Evolutionary conservation across 2,329 filamentous ascomycete genomes (phyloP).

Genomic region (Arthroderma uncinatum): DNA sequence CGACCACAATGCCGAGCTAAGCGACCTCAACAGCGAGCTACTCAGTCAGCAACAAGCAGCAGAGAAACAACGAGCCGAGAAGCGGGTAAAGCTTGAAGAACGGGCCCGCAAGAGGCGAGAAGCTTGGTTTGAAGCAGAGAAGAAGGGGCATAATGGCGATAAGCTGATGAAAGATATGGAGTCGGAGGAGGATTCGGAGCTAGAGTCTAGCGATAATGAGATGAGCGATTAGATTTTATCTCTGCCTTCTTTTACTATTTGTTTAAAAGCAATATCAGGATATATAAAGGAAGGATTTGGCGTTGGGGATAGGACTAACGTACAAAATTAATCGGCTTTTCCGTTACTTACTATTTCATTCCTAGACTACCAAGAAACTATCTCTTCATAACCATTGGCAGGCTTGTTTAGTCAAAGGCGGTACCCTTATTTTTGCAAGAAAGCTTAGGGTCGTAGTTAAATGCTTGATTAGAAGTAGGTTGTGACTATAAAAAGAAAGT

Average conservation of each 20-base stretch:
- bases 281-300: too few relatives aligned
- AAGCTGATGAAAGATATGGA: constrained; percentile 31
- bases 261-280: background rate
- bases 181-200: constrained; percentile 23
- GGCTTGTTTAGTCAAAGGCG: too few relatives aligned
- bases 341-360: too few relatives aligned
- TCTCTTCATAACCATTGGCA: too few relatives aligned
- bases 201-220: constrained; percentile 27
- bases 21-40: constrained; percentile 31
- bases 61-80: constrained; percentile 24
- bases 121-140: constrained; percentile 37
- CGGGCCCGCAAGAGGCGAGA: constrained; percentile 31
- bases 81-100: constrained; percentile 31
- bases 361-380: too few relatives aligned
- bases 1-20: constrained; percentile 25
- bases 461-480: too few relatives aligned
- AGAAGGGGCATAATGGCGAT: constrained; percentile 34
- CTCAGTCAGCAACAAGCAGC: constrained; percentile 30
- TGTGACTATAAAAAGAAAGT: too few relatives aligned
- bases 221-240: constrained; percentile 19
- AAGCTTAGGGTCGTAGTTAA: too few relatives aligned
- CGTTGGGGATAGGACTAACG: too few relatives aligned
- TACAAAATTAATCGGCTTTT: too few relatives aligned
- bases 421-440: too few relatives aligned
- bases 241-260: background rate